A percentile compares a stretch with the other conserved stretches of the same genome.
Conservation (phyloP, 306 rosid species). For the Vigna reflexopilosa region DNA sequence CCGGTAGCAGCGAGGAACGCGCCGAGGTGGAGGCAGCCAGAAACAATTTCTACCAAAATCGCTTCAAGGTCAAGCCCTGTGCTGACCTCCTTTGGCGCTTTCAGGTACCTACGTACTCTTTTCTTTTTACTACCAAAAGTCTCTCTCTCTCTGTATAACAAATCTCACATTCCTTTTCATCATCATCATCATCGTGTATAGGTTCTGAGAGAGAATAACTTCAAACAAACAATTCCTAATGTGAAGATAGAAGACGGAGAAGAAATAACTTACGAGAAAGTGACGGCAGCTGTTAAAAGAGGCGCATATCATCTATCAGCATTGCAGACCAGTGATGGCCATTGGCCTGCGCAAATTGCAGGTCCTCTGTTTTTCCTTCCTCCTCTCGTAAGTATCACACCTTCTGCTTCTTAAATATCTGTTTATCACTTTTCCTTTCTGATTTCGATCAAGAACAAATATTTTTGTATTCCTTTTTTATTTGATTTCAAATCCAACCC, state of each 20-base stretch:
- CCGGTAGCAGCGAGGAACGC: constrained; percentile 49
- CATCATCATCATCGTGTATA: neutral
- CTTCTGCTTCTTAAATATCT: too few relatives aligned
- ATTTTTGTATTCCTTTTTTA: too few relatives aligned
- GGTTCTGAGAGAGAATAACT: constrained; percentile 65
- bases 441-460: too few relatives aligned
- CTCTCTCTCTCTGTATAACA: neutral
- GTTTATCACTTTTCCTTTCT: too few relatives aligned
- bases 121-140: too few relatives aligned
- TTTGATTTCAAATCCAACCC: too few relatives aligned
- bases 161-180: too few relatives aligned
- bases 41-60: constrained; percentile 49
- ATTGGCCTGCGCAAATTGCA: constrained; percentile 85
- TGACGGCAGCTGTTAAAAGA: constrained; percentile 50
- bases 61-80: constrained; percentile 53
- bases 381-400: constrained; percentile 57
- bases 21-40: constrained; percentile 60
- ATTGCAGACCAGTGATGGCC: constrained; percentile 74
- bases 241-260: constrained; percentile 65
- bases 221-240: constrained; percentile 57
- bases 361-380: constrained; percentile 80
- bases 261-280: constrained; percentile 53
- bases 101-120: constrained; percentile 47
- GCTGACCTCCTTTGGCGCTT: constrained; percentile 65
- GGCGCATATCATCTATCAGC: constrained; percentile 55